phyloP scores from a whole-genome alignment of 768 basidiomycete species.

The Polyporus arcularius region DNA sequence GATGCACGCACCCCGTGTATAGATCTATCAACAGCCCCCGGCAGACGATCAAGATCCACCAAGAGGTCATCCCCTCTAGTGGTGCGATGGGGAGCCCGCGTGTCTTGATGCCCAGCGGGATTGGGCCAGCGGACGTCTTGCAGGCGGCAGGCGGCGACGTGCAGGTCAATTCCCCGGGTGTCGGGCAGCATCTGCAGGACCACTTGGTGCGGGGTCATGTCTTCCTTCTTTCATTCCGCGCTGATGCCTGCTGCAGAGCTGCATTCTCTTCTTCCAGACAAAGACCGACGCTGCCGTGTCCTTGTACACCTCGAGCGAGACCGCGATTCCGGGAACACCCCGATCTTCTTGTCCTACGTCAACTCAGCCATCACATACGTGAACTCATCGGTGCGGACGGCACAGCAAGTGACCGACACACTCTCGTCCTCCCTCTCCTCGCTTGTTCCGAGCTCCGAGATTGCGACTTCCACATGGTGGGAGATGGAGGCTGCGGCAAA shows the following conservation, averaged over 20 bases:
- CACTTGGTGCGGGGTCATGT: conserved; percentile 40
- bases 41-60: conserved; percentile 51
- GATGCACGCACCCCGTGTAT: too few relatives aligned
- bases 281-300: conserved; percentile 32
- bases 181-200: conserved; percentile 62
- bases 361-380: conserved; percentile 66
- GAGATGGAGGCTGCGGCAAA: too few relatives aligned
- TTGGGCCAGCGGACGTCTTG: conserved; percentile 58
- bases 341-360: conserved; percentile 52
- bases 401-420: conserved; percentile 35
- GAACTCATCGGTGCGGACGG: conserved; percentile 44
- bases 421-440: conserved; percentile 34
- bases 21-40: conserved; percentile 27
- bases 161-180: conserved; percentile 52
- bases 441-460: conserved; percentile 40
- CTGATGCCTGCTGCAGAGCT: conserved; percentile 28
- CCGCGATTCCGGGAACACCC: not conserved
- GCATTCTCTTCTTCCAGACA: conserved; percentile 40
- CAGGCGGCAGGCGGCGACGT: conserved; percentile 46
- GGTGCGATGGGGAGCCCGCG: conserved; percentile 56
- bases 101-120: conserved; percentile 56
- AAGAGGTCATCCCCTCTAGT: conserved; percentile 56
- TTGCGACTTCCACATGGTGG: too few relatives aligned
- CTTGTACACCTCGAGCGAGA: not conserved
- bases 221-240: not conserved